These are phyloP conservation scores for Elaeagnus macrophylla DNA, from an alignment of 306 rosid species.

Conservation along the genomic window DNA sequence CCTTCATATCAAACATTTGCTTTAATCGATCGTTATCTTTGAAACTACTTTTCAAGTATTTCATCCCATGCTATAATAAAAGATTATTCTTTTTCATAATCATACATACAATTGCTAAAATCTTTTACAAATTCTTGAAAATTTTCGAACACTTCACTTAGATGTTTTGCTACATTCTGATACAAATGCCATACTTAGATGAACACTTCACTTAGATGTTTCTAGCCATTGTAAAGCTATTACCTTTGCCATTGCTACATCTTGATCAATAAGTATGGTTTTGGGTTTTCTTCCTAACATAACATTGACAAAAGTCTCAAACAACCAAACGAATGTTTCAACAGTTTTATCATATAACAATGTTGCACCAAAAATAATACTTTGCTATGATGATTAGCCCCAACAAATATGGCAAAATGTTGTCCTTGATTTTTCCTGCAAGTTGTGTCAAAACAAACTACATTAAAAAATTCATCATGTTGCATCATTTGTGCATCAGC, in stretches of 20 bases:
- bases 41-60: constrained; percentile 34
- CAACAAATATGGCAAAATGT: constrained; percentile 40
- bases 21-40: constrained; percentile 40
- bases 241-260: constrained; percentile 34
- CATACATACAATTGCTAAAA: constrained; percentile 37
- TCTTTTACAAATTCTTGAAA: constrained; percentile 34
- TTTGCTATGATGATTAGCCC: constrained; percentile 51
- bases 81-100: constrained; percentile 47
- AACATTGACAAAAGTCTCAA: constrained; percentile 35
- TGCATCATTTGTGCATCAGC: constrained; percentile 47
- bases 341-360: constrained; percentile 39
- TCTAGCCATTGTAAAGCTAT: constrained; percentile 20
- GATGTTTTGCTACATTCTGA: constrained; percentile 37
- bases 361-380: constrained; percentile 44
- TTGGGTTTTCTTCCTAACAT: constrained; percentile 48
- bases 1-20: constrained; percentile 33
- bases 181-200: constrained; percentile 47
- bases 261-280: constrained; percentile 44
- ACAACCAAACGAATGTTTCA: constrained; percentile 48
- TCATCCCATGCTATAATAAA: constrained; percentile 46
- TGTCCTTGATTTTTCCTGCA: constrained; percentile 33
- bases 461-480: constrained; percentile 48
- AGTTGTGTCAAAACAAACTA: constrained; percentile 50
- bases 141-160: constrained; percentile 21
- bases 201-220: constrained; percentile 33